Percentiles rank a stretch among this genome's conserved stretches.
These are phyloP conservation scores for Pseudogymnoascus sp. DNA, from an alignment of 2,329 filamentous ascomycete species.

Conservation along the genomic window DNA sequence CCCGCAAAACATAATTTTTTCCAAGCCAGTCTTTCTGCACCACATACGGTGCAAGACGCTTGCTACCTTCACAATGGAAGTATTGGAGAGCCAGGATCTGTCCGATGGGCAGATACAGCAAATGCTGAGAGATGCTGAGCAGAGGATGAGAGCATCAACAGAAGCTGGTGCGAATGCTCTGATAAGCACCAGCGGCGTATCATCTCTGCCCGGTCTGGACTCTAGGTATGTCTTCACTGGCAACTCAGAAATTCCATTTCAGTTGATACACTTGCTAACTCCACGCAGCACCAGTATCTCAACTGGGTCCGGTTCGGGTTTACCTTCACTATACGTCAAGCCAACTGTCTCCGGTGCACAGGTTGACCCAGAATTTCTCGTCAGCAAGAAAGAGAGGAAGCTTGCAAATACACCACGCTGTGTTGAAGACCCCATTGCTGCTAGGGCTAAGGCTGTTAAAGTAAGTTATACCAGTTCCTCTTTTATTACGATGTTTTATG, in stretches of 20 bases:
- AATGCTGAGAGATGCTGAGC: slow-evolving; percentile 56
- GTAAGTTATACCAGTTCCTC: slow-evolving; percentile 33
- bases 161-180: slow-evolving; percentile 25
- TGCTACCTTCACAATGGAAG: not conserved
- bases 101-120: slow-evolving; percentile 56
- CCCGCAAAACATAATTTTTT: not conserved
- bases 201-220: not conserved
- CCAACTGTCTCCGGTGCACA: slow-evolving; percentile 44
- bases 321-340: slow-evolving; percentile 45
- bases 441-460: slow-evolving; percentile 40
- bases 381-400: slow-evolving; percentile 39
- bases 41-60: slow-evolving; percentile 2
- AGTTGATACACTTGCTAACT: not conserved
- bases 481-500: slow-evolving; percentile 40
- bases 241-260: not conserved
- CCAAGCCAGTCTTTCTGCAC: slow-evolving; percentile 6
- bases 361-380: slow-evolving; percentile 42
- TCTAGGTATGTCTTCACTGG: slow-evolving; percentile 8
- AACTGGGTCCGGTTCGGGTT: slow-evolving; percentile 11
- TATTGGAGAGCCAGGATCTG: slow-evolving; percentile 35
- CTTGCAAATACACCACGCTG: slow-evolving; percentile 41
- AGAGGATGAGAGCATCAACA: slow-evolving; percentile 39
- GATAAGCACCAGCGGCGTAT: slow-evolving; percentile 17
- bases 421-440: slow-evolving; percentile 44
- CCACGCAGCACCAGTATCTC: slow-evolving; percentile 4